Base-by-base conservation (phyloP, 2,329 filamentous ascomycete species). In the Cercospora zeina region DNA sequence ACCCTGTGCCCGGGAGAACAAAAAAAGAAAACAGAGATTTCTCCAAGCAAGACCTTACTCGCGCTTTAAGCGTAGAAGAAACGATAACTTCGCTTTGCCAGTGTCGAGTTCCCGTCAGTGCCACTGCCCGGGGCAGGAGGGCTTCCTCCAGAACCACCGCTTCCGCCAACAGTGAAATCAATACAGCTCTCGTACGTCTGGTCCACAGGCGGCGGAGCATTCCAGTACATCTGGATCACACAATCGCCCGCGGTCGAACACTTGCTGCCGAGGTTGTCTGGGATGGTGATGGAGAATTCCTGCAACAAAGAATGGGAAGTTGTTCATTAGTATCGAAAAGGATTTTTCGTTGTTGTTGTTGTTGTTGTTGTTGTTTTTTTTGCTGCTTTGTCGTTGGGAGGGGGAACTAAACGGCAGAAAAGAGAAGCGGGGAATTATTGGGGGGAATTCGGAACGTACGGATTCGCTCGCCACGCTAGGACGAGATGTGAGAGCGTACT, bases 121-220 rank as follows among this genome's bases (percentile, higher is more conserved):
- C 42, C 42, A 27, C 13, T 27, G 21, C 42, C 42, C 13, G 42
- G 42, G 24, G 42, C 27, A n/a, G 42, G 19, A 47, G 42, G 42
- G 11, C 31, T 34, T 34, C 31, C 31, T 14, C 42, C 42, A 30
- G 42, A 49, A 27, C 21, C 42, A 27, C 21, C 42, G 24, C 42
- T 49, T 27, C 50, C 58, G 19, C 45, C 72, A 61, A 81, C 73
- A 45, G 73, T 79, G 70, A 88, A 87, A 70, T 88, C 85, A 56
- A 87, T 77, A 74, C 85, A 88, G 54, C 81, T 80, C 77, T 86
- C 82, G 71, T 88, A 88, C 10, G 85, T 87, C 79, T 88, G 85
- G 62, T 82, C 69, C 64, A 84, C 81, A 13, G 75, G 68, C 14
- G 84, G 62, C 13, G 61, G 61, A 33, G 62, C 83, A 63, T 85